Conservation (phyloP, 1,284 basidiomycete species). For the Volvariella volvacea region DNA sequence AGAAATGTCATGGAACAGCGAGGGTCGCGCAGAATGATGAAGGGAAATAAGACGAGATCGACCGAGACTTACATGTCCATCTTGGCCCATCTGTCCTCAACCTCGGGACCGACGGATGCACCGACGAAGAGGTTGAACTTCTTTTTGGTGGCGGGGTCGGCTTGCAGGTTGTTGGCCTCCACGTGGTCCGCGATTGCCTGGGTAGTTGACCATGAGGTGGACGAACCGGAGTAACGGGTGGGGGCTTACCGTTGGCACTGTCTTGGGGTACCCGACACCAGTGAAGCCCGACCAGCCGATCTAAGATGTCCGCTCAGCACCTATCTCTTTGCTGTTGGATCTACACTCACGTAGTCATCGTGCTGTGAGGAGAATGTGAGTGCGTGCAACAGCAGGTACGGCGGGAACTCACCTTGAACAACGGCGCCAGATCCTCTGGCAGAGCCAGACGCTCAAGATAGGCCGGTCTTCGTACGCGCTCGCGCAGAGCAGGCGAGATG, state of each 20-base stretch:
- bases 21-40: not conserved
- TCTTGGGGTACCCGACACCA: conserved; percentile 45
- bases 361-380: conserved; percentile 20
- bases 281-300: conserved; percentile 47
- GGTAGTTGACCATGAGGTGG: no score
- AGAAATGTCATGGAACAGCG: conserved; percentile 2
- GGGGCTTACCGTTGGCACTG: conserved; percentile 32
- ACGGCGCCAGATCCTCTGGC: conserved; percentile 31
- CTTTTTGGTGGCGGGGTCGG: conserved; percentile 34
- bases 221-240: no score
- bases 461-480: conserved; percentile 32
- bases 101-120: conserved; percentile 40
- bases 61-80: conserved; percentile 32
- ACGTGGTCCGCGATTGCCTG: conserved; percentile 44
- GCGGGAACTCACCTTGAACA: conserved; percentile 33
- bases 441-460: conserved; percentile 21
- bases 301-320: conserved; percentile 14
- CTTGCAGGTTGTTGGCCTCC: conserved; percentile 36
- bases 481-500: conserved; percentile 28
- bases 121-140: conserved; percentile 48
- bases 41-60: not conserved
- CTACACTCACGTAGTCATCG: conserved; percentile 34
- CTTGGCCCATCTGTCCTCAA: conserved; percentile 40
- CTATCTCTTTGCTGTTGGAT: not conserved
- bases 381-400: not conserved